Base-by-base conservation (phyloP, 768 basidiomycete genomes). In the Exsudoporus frostii region DNA sequence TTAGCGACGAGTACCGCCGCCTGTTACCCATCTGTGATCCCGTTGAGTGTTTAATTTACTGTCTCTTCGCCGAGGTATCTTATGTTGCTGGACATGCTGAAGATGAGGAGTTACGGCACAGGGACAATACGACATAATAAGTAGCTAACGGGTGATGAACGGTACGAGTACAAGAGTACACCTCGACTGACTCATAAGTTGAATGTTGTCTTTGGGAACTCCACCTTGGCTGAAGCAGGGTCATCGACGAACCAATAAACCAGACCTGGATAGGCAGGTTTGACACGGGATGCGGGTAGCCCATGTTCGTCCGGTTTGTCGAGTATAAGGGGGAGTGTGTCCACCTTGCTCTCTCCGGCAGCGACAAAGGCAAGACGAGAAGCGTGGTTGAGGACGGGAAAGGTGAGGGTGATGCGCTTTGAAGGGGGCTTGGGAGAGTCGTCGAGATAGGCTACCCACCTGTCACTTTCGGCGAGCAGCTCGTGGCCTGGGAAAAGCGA, bases 231-330 rank as follows among this genome's bases (percentile, higher is more conserved):
- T 9, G 85, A 78, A 2, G 97, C 95, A 8, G 84, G 85, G 44
- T 92, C 85, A 72, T 98, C 94, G 33, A 90, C 85, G 72, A 98
- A 98, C 95, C 94, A 98, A 71, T 85, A 94, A 30, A 97, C 78
- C 49, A 89, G 86, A 29, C 96, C 96, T 20, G 90, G 92, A 56
- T 74, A 72, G 4, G 76, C 83, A 2, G 88, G 93, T 56, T 79
- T 82, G 46, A 99, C 92, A 45, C 85, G 78, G 11, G 92, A 86
- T 17, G 91, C 81, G 15, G 97, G 97, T 15, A 98, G 76, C 3
- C 85, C 85, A 32, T 36, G 8, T 49, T 75, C 66, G 67, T 92
- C 89, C 3, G 94, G 90, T 33, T 79, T 68, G 67, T 98, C 95
- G 51, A 98, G 72, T n/a, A 96, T 79, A 33, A 65, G 73, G 48